Percentiles rank a stretch among this genome's conserved stretches.
Conservation (phyloP, 139 green algal genomes). For the Chlorella sp. region DNA sequence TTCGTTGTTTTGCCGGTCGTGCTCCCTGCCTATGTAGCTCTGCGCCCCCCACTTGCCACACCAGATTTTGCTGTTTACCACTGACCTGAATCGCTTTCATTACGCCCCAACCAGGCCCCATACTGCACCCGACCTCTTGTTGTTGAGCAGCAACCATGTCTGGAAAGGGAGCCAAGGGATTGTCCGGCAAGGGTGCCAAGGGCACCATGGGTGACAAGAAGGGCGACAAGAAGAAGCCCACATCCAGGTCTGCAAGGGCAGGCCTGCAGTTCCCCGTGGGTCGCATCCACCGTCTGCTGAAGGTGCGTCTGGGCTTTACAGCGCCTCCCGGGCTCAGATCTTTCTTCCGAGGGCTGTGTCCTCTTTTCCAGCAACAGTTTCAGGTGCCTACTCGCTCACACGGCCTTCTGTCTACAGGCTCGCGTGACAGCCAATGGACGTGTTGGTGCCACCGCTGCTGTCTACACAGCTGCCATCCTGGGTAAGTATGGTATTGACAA, state of each 20-base stretch:
- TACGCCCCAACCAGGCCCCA: no score
- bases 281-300: conserved; percentile 95
- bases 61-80: no score
- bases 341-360: background rate
- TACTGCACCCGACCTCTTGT: no score
- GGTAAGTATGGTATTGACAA: conserved; percentile 51
- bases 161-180: conserved; percentile 86
- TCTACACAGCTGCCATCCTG: conserved; percentile 96
- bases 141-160: no score
- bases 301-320: conserved; percentile 48
- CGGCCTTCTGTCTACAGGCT: no score
- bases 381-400: background rate
- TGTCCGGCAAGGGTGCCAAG: conserved; percentile 92
- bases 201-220: conserved; percentile 75
- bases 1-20: no score
- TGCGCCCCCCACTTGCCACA: no score
- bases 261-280: conserved; percentile 97
- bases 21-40: no score
- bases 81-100: no score
- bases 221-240: conserved; percentile 69
- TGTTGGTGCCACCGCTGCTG: conserved; percentile 94
- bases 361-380: background rate
- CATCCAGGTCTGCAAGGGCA: conserved; percentile 75
- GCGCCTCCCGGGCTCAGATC: background rate
- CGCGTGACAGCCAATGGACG: conserved; percentile 90